Evolutionary conservation across 2,329 filamentous ascomycete species (phyloP).

Genomic region (Alternaria incomplexa): DNA sequence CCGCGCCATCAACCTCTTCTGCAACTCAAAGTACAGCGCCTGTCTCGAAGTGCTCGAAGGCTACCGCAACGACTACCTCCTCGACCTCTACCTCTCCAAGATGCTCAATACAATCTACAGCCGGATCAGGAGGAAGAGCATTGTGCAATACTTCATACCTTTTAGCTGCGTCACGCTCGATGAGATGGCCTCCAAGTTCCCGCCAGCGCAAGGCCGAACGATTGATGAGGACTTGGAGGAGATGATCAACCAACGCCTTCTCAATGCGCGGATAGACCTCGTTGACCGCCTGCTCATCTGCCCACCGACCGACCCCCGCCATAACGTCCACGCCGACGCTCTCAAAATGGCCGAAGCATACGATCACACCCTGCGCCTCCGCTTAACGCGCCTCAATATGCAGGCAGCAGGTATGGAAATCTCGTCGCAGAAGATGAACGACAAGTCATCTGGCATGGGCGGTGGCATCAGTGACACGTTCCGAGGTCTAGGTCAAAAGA

Average conservation of each 20-base stretch:
- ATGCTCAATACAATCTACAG: constrained; percentile 75
- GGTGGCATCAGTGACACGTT: constrained; percentile 35
- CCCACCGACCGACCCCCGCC: constrained; percentile 69
- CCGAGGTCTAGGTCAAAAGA: constrained; percentile 36
- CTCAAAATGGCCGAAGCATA: constrained; percentile 73
- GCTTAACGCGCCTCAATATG: constrained; percentile 79
- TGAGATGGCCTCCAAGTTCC: constrained; percentile 80
- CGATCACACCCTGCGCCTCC: constrained; percentile 75
- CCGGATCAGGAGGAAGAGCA: constrained; percentile 84
- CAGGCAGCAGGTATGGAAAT: constrained; percentile 77
- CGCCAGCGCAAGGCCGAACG: constrained; percentile 52
- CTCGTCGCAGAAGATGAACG: constrained; percentile 29
- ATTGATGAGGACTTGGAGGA: constrained; percentile 76
- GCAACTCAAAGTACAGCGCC: constrained; percentile 84
- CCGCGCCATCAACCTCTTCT: constrained; percentile 87
- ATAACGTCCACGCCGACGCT: constrained; percentile 72
- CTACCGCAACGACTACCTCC: constrained; percentile 83
- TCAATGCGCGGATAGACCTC: constrained; percentile 83
- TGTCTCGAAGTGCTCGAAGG: constrained; percentile 83
- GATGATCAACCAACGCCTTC: constrained; percentile 75
- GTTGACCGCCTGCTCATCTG: constrained; percentile 81
- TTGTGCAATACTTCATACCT: constrained; percentile 88
- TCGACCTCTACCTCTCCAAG: constrained; percentile 83
- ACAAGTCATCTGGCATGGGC: constrained; percentile 20
- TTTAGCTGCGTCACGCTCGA: constrained; percentile 86